Evolutionary conservation across 257 asterid genomes (phyloP).

Genomic region (Osmanthus fragrans): DNA sequence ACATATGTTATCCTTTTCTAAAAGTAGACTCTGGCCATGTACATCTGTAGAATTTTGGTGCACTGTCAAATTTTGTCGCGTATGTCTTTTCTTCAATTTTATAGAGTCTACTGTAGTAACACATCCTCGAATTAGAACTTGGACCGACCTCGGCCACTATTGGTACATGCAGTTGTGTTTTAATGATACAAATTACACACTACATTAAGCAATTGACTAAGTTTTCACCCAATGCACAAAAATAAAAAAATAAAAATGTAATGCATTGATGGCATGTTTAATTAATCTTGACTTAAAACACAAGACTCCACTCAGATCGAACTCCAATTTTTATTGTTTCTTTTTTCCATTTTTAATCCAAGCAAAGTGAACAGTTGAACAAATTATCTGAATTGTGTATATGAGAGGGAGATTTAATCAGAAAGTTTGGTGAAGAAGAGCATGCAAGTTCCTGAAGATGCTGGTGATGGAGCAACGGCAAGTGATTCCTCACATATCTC

Average conservation of each 20-base stretch:
- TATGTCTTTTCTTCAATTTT: no score
- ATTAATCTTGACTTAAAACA: neutral
- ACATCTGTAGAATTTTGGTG: neutral
- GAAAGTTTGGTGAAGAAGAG: constrained; percentile 54
- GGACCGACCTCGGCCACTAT: no score
- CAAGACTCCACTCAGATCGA: neutral
- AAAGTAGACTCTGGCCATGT: neutral
- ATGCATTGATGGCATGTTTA: neutral
- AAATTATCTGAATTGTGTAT: neutral
- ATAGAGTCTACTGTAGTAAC: no score
- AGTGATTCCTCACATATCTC: constrained; percentile 42
- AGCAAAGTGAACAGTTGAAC: constrained; percentile 14
- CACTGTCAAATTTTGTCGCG: neutral
- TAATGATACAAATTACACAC: no score
- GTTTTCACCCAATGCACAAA: no score
- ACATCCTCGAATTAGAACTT: no score
- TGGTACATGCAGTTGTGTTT: no score
- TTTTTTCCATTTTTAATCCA: neutral
- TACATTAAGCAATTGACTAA: no score
- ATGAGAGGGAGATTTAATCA: constrained; percentile 57
- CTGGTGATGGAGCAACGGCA: constrained; percentile 54
- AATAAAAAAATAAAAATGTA: no score
- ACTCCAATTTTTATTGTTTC: neutral
- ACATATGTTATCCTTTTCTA: no score
- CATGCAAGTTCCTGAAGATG: constrained; percentile 16